Evolutionary conservation across 2,329 filamentous ascomycete species (phyloP).

Genomic region (Chalara sp.): DNA sequence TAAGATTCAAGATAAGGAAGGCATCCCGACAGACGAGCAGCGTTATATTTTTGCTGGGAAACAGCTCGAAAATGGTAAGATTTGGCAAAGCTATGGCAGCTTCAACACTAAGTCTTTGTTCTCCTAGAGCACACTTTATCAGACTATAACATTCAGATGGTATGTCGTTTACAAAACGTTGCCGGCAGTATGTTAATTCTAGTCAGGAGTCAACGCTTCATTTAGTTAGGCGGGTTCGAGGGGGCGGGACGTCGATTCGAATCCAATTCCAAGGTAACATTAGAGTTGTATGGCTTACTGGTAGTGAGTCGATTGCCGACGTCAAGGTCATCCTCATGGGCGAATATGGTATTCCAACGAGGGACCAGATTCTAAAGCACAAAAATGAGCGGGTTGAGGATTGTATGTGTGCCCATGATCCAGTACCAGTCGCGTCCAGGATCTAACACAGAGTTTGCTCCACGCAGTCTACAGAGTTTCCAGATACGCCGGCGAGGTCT

Average conservation of each 20-base stretch:
- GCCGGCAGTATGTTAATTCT: background rate
- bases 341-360: too few species aligned
- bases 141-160: background rate
- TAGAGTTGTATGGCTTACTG: too few species aligned
- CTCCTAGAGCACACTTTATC: background rate
- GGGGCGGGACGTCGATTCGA: background rate
- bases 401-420: background rate
- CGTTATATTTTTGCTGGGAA: slow-evolving; percentile 95
- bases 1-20: slow-evolving; percentile 99
- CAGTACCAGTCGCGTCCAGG: background rate
- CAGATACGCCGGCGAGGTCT: background rate
- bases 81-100: background rate
- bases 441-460: background rate
- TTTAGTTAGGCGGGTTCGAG: too few species aligned
- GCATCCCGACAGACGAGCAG: slow-evolving; percentile 92
- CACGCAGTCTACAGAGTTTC: background rate
- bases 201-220: too few species aligned
- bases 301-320: too few species aligned
- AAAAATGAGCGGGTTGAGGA: background rate
- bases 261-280: background rate
- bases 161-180: background rate
- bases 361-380: background rate
- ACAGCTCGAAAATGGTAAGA: slow-evolving; percentile 81
- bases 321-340: too few species aligned
- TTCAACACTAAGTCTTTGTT: background rate